Conservation (phyloP, 345 rosid species). For the Salix brachista region DNA sequence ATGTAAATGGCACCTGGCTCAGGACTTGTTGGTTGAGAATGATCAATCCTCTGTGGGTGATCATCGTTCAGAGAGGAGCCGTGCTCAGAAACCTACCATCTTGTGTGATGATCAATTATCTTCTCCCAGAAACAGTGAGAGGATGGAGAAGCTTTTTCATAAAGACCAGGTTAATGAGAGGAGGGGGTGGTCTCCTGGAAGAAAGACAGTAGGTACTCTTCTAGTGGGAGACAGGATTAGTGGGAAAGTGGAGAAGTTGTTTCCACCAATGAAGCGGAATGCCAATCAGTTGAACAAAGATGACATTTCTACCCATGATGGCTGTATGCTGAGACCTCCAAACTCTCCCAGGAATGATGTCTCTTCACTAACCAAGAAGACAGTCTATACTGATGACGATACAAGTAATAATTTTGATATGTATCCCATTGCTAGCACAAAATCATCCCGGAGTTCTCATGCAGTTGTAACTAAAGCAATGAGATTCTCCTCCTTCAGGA, state of each 20-base stretch:
- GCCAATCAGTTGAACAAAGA: slow-evolving; percentile 23
- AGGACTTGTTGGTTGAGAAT: slow-evolving; percentile 43
- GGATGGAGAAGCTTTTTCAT: slow-evolving; percentile 24
- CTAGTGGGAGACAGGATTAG: slow-evolving; percentile 20
- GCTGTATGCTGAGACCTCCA: slow-evolving; percentile 22
- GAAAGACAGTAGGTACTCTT: slow-evolving; percentile 36
- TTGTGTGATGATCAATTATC: slow-evolving; percentile 33
- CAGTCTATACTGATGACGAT: slow-evolving; percentile 12
- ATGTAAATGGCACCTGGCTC: slow-evolving; percentile 43
- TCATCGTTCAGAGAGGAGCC: slow-evolving; percentile 30
- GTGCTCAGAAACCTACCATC: slow-evolving; percentile 31
- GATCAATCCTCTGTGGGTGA: slow-evolving; percentile 39
- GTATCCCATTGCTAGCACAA: slow-evolving; percentile 16
- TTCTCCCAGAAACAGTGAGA: slow-evolving; percentile 31
- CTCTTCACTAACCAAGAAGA: slow-evolving; percentile 36
- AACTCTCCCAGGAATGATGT: slow-evolving; percentile 27
- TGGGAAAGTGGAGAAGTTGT: slow-evolving; percentile 22
- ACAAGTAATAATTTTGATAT: slow-evolving; percentile 18
- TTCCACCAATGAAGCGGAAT: slow-evolving; percentile 25
- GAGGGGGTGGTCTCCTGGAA: slow-evolving; percentile 36
- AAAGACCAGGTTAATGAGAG: slow-evolving; percentile 21
- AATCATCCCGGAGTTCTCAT: slow-evolving; percentile 18
- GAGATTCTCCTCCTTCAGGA: slow-evolving; percentile 37
- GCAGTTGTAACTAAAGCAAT: slow-evolving; percentile 27
- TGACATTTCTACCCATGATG: slow-evolving; percentile 20